Base-by-base conservation (phyloP, 108 stramenopile genomes). In the Cyclostephanos tholiformis region DNA sequence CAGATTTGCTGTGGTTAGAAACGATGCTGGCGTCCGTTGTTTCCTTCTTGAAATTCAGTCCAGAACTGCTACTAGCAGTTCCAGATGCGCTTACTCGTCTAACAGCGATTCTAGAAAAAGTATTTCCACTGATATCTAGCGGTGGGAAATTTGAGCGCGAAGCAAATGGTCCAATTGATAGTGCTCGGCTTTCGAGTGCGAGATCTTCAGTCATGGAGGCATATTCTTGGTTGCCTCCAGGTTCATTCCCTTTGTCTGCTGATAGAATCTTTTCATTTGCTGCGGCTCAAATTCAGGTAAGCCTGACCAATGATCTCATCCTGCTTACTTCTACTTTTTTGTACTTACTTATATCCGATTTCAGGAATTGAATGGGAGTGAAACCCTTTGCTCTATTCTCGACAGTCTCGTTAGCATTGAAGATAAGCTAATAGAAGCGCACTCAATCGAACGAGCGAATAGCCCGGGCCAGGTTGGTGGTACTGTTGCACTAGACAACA, bases 181-280 rank as follows among this genome's bases (percentile, higher is more conserved):
- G 77, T 22, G 65, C 80, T 13, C 75, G 88, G 44, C 66, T 89
- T 0, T 89, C 93, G 29, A 91, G 86, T 56, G 81, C 90, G 16
- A 91, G 86, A 69, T 88, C 92, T 13, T 88, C 89, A 17, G 77
- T 96, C 10, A 72, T 96, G 82, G 92, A 96, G 63, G 89, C 95
- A 19, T 96, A 94, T 65, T 84, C 92, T 20, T 96, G 92, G 95
- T 67, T 96, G 17, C 95, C 95, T 49, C 88, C 95, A 46, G 95
- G 95, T 4, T 92, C 91, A 22, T 96, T 84, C 55, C 92, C 92
- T 6, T 80, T 91, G 82, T 83, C 84, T 53, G 92, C 95, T 4
- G 91, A 92, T 70, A 68, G 83, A 25, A 86, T 96, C 14, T 96
- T 94, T 68, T 68, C 67, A 11, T 92, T 93, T 77, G 88, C 95